phyloP scores from a whole-genome alignment of 129 eudicot genomes.

The Sambucus nigra region DNA sequence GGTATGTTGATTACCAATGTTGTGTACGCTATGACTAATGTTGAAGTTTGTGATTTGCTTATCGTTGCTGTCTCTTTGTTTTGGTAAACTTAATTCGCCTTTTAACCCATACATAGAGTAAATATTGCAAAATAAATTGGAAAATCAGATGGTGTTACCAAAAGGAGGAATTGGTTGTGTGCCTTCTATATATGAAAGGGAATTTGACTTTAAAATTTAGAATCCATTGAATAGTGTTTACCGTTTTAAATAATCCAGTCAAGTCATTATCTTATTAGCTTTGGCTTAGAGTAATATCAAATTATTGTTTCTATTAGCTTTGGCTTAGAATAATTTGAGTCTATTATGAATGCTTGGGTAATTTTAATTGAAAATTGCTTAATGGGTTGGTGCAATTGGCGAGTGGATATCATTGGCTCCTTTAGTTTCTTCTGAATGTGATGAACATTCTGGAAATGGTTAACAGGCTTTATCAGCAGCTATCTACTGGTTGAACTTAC shows the following conservation, averaged over 20 bases:
- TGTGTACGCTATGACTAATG: too few relatives aligned
- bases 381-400: not conserved
- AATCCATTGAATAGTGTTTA: too few relatives aligned
- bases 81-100: not conserved
- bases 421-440: conserved; percentile 45
- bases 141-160: too few relatives aligned
- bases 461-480: conserved; percentile 99
- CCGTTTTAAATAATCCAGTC: too few relatives aligned
- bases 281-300: too few relatives aligned
- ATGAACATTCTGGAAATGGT: conserved; percentile 56
- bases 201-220: too few relatives aligned
- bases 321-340: not conserved
- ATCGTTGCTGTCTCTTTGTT: not conserved
- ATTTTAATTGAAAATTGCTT: conserved; percentile 1
- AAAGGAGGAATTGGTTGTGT: too few relatives aligned
- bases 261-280: too few relatives aligned
- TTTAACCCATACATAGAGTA: not conserved
- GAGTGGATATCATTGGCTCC: not conserved
- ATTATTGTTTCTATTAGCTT: not conserved
- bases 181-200: too few relatives aligned
- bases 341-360: not conserved
- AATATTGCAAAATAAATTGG: not conserved
- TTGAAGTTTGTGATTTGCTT: too few relatives aligned
- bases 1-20: too few relatives aligned
- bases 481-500: conserved; percentile 99